Percentiles rank a stretch among this genome's conserved stretches.
These are phyloP conservation scores for Penicillium cinerascens DNA, from an alignment of 495 filamentous ascomycete genomes.

Conservation along the genomic window DNA sequence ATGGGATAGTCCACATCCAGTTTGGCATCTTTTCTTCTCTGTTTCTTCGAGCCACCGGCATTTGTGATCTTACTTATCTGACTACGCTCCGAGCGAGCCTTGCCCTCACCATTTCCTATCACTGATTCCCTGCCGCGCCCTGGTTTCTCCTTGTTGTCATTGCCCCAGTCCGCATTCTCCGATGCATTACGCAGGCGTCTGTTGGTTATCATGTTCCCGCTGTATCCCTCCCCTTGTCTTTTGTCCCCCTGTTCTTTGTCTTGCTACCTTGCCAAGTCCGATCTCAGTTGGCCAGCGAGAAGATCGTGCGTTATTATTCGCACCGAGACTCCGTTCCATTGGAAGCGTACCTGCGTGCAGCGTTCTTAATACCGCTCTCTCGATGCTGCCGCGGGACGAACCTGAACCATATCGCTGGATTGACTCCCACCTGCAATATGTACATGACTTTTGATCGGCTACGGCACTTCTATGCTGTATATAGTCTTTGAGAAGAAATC, in stretches of 20 bases:
- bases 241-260: slow-evolving; percentile 17
- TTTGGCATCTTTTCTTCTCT: slow-evolving; percentile 12
- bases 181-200: slow-evolving; percentile 50
- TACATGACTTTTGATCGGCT: slow-evolving; percentile 27
- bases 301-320: slow-evolving; percentile 18
- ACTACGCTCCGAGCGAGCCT: slow-evolving; percentile 35
- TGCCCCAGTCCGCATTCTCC: slow-evolving; percentile 31
- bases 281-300: not conserved
- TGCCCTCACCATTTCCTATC: slow-evolving; percentile 32
- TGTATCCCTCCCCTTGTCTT: slow-evolving; percentile 24
- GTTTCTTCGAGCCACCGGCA: slow-evolving; percentile 19
- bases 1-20: not conserved
- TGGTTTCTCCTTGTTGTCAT: slow-evolving; percentile 24
- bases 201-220: slow-evolving; percentile 36
- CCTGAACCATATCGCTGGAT: slow-evolving; percentile 8
- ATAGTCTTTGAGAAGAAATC: slow-evolving; percentile 25
- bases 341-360: slow-evolving; percentile 12
- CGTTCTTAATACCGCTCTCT: slow-evolving; percentile 13
- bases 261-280: slow-evolving; percentile 15
- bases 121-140: slow-evolving; percentile 27
- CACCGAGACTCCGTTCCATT: slow-evolving; percentile 9
- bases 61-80: slow-evolving; percentile 26
- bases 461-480: slow-evolving; percentile 34
- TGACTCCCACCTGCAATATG: slow-evolving; percentile 25
- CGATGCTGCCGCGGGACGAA: not conserved